Evolutionary conservation across 345 rosid genomes (phyloP).

Genomic region (Arabidopsis suecica): DNA sequence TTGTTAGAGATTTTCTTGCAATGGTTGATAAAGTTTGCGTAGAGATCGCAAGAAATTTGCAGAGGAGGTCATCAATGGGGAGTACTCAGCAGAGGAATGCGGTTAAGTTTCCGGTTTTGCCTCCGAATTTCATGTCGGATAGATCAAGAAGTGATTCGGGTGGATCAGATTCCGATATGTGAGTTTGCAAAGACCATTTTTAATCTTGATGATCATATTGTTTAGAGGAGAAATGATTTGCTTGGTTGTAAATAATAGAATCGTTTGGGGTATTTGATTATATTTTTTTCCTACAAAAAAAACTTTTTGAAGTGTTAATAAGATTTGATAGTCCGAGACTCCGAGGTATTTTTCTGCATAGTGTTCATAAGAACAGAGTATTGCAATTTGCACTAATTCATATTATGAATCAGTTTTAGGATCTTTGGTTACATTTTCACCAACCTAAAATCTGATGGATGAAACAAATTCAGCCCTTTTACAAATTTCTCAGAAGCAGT

Average conservation of each 20-base stretch:
- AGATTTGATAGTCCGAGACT: background rate
- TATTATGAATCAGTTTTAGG: background rate
- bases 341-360: background rate
- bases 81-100: slow-evolving; percentile 39
- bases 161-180: slow-evolving; percentile 45
- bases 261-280: slow-evolving; percentile 14
- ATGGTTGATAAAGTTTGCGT: slow-evolving; percentile 76
- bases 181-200: slow-evolving; percentile 18
- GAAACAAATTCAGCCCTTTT: background rate
- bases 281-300: slow-evolving; percentile 8
- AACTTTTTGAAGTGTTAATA: slow-evolving; percentile 24
- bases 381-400: background rate
- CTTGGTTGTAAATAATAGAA: slow-evolving; percentile 38
- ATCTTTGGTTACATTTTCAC: background rate
- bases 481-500: background rate
- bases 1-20: slow-evolving; percentile 76
- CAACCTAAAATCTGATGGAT: background rate
- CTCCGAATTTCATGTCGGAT: slow-evolving; percentile 54
- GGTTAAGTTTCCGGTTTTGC: slow-evolving; percentile 50
- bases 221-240: slow-evolving; percentile 14
- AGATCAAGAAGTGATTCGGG: slow-evolving; percentile 56
- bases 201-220: background rate
- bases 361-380: background rate
- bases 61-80: slow-evolving; percentile 40
- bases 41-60: slow-evolving; percentile 62